A percentile compares a stretch with the other conserved stretches of the same genome.
These are phyloP conservation scores for Medicago ruthenica DNA, from an alignment of 306 rosid species.

Conservation along the genomic window DNA sequence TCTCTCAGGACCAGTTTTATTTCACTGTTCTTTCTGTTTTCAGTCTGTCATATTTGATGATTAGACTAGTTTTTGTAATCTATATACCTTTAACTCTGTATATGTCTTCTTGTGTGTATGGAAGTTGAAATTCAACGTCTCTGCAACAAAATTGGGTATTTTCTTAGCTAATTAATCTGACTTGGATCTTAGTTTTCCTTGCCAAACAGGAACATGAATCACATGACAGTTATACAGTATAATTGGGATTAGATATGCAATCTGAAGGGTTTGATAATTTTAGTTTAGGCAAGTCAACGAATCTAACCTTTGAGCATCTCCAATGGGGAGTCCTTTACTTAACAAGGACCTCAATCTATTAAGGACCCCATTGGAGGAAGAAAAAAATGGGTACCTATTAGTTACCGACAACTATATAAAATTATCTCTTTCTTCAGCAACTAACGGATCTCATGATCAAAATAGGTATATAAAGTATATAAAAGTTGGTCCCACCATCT, in stretches of 20 bases:
- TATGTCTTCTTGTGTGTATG: conserved; percentile 19
- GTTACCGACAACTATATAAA: too few species aligned
- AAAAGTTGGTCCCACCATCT: too few species aligned
- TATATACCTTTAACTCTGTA: conserved; percentile 34
- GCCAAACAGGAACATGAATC: background rate
- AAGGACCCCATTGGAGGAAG: too few species aligned
- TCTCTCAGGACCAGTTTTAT: conserved; percentile 40
- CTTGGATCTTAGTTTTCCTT: conserved; percentile 7
- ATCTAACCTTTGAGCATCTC: too few species aligned
- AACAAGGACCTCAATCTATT: too few species aligned
- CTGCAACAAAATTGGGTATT: conserved; percentile 16
- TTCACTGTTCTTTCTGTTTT: conserved; percentile 31
- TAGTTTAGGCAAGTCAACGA: background rate
- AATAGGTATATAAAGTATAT: too few species aligned
- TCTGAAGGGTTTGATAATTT: background rate
- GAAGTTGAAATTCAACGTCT: conserved; percentile 20
- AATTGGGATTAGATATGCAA: conserved; percentile 27
- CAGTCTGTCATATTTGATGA: conserved; percentile 27
- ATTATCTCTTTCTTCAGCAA: too few species aligned
- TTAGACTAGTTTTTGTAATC: conserved; percentile 31
- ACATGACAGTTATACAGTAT: conserved; percentile 20
- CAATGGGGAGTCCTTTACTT: too few species aligned
- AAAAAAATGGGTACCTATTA: too few species aligned
- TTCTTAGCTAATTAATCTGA: conserved; percentile 4
- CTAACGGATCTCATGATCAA: too few species aligned